These are phyloP conservation scores for Mentha longifolia DNA, from an alignment of 257 asterid species.

Conservation along the genomic window DNA sequence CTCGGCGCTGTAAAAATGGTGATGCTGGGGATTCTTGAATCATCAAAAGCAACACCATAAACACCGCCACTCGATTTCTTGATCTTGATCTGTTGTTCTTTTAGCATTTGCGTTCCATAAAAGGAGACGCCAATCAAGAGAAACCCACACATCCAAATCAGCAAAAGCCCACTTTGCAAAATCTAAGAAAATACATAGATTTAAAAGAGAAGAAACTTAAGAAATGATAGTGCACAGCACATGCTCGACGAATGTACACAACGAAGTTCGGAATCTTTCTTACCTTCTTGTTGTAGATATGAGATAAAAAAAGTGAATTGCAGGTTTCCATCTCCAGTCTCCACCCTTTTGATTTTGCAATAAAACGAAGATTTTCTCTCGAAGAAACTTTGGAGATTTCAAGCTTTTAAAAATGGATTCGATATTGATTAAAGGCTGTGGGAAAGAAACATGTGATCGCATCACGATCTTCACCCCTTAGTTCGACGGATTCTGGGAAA, in stretches of 20 bases:
- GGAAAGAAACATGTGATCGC: constrained; percentile 40
- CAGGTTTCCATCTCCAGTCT: constrained; percentile 44
- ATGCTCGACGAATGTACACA: constrained; percentile 24
- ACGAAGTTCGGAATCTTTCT: constrained; percentile 17
- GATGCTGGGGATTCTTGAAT: constrained; percentile 54
- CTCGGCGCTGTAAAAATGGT: constrained; percentile 78
- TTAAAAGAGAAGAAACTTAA: background rate
- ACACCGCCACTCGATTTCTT: constrained; percentile 29
- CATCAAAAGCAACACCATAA: constrained; percentile 35
- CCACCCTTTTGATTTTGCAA: background rate
- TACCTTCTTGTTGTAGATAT: constrained; percentile 60
- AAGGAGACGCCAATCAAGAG: constrained; percentile 70
- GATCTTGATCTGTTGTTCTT: constrained; percentile 41
- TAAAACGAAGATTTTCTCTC: constrained; percentile 12
- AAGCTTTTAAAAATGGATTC: constrained; percentile 14
- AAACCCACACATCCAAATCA: constrained; percentile 81
- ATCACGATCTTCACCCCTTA: constrained; percentile 34
- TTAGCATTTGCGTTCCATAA: constrained; percentile 66
- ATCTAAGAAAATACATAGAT: constrained; percentile 44
- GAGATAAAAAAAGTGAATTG: constrained; percentile 32
- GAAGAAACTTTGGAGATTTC: background rate
- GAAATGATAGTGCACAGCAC: constrained; percentile 9
- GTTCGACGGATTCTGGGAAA: background rate
- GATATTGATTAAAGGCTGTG: background rate
- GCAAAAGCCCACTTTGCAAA: constrained; percentile 64